These are phyloP conservation scores for Rhynchosporium agropyri DNA, from an alignment of 2,329 filamentous ascomycete genomes.

Conservation along the genomic window DNA sequence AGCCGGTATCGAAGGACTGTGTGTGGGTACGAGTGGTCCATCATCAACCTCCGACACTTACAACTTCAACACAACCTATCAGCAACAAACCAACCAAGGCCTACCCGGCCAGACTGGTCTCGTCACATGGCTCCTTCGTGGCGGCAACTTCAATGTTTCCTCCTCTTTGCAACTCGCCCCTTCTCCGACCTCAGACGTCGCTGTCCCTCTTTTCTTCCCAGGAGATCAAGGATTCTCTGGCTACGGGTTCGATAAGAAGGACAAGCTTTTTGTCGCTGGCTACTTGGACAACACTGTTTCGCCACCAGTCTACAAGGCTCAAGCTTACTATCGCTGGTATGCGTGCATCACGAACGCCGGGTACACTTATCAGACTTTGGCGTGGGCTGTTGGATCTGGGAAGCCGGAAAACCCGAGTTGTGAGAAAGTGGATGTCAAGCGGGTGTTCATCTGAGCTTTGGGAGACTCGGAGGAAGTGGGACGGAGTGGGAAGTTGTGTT, in stretches of 20 bases:
- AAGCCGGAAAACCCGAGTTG: constrained; percentile 51
- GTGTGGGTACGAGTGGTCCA: constrained; percentile 38
- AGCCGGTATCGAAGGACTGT: constrained; percentile 52
- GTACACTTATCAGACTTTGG: constrained; percentile 49
- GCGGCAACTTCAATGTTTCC: constrained; percentile 39
- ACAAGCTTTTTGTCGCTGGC: constrained; percentile 45
- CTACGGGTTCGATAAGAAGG: constrained; percentile 46
- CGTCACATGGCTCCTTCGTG: constrained; percentile 34
- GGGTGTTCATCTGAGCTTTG: constrained; percentile 30
- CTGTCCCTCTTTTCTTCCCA: constrained; percentile 46
- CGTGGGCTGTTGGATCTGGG: constrained; percentile 46
- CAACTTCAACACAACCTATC: constrained; percentile 41
- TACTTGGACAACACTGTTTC: constrained; percentile 46
- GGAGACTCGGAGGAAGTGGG: background rate
- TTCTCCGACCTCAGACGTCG: constrained; percentile 47
- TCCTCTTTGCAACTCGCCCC: constrained; percentile 44
- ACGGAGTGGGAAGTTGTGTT: background rate
- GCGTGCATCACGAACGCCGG: constrained; percentile 48
- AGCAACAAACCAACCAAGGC: constrained; percentile 31
- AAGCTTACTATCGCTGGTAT: constrained; percentile 47
- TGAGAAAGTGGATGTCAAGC: constrained; percentile 47
- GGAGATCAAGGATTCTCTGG: constrained; percentile 32
- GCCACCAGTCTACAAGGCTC: constrained; percentile 38
- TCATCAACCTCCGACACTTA: constrained; percentile 32
- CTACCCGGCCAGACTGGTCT: constrained; percentile 31